Conservation (phyloP, 177 flowering plant genomes). For the Telopea speciosissima region DNA sequence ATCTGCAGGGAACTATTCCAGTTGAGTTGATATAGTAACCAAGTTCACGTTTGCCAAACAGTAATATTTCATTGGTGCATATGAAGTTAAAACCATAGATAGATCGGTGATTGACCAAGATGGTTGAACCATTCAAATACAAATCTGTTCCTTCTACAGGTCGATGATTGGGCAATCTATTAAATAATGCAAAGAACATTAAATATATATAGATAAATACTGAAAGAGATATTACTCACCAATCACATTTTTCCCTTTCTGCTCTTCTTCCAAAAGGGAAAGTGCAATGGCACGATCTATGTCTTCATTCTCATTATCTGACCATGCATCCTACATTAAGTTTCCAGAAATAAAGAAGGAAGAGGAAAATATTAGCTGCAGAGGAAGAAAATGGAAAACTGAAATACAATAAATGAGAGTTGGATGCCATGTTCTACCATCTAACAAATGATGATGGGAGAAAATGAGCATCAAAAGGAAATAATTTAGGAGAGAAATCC, state of each 20-base stretch:
- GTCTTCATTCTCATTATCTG: constrained; percentile 52
- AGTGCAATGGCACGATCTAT: constrained; percentile 64
- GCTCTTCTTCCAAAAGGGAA: constrained; percentile 49
- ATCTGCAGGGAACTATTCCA: too few species aligned
- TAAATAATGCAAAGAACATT: not conserved
- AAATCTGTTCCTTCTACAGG: too few species aligned
- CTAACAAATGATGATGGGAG: not conserved
- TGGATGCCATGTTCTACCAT: not conserved
- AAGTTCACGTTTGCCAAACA: too few species aligned
- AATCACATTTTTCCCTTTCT: constrained; percentile 25
- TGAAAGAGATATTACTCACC: constrained; percentile 30
- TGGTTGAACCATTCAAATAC: too few species aligned
- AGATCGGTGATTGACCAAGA: too few species aligned
- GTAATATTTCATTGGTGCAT: too few species aligned
- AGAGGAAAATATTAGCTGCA: not conserved
- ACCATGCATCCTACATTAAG: constrained; percentile 39
- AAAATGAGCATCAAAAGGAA: not conserved
- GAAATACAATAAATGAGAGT: too few species aligned
- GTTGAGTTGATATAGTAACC: too few species aligned
- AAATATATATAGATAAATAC: not conserved
- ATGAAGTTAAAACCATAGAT: too few species aligned
- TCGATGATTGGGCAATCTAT: too few species aligned
- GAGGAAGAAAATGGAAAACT: not conserved
- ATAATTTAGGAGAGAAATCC: not conserved
- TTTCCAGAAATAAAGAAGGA: not conserved